Evolutionary conservation across 768 basidiomycete genomes (phyloP).

Genomic region (Rubroboletus satanas): DNA sequence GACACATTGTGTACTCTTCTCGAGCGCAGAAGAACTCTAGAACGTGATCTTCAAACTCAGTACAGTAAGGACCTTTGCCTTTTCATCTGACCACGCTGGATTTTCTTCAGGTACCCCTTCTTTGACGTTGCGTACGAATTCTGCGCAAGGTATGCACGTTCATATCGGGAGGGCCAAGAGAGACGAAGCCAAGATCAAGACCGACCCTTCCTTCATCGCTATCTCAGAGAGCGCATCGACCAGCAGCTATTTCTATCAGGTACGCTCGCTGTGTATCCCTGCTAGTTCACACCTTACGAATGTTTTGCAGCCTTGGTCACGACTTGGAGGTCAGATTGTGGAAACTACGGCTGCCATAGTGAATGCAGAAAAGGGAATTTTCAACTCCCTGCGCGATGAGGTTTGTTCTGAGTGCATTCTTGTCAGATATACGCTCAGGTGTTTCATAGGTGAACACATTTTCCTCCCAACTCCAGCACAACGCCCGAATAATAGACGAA

Average conservation of each 20-base stretch:
- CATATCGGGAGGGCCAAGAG: slow-evolving; percentile 65
- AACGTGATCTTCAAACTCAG: slow-evolving; percentile 47
- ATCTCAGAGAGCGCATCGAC: slow-evolving; percentile 66
- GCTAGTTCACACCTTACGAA: not conserved
- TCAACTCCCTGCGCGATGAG: slow-evolving; percentile 63
- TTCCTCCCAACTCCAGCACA: slow-evolving; percentile 57
- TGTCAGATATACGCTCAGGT: not conserved
- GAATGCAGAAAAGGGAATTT: slow-evolving; percentile 67
- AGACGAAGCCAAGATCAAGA: slow-evolving; percentile 49
- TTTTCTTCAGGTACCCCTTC: slow-evolving; percentile 58
- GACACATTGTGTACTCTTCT: slow-evolving; percentile 41
- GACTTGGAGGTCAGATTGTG: slow-evolving; percentile 64
- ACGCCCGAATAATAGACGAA: slow-evolving; percentile 80
- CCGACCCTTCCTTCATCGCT: slow-evolving; percentile 47
- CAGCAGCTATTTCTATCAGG: slow-evolving; percentile 64
- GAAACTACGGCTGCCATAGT: slow-evolving; percentile 52
- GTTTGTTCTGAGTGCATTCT: slow-evolving; percentile 32
- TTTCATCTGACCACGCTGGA: slow-evolving; percentile 5
- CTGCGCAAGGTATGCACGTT: slow-evolving; percentile 69
- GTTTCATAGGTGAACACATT: slow-evolving; percentile 55
- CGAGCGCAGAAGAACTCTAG: slow-evolving; percentile 46
- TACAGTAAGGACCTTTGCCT: slow-evolving; percentile 42
- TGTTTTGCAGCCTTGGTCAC: slow-evolving; percentile 61
- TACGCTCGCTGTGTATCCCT: slow-evolving; percentile 20
- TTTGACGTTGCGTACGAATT: slow-evolving; percentile 64